Base-by-base conservation (phyloP, 164 flowering plant species). In the Houttuynia cordata region DNA sequence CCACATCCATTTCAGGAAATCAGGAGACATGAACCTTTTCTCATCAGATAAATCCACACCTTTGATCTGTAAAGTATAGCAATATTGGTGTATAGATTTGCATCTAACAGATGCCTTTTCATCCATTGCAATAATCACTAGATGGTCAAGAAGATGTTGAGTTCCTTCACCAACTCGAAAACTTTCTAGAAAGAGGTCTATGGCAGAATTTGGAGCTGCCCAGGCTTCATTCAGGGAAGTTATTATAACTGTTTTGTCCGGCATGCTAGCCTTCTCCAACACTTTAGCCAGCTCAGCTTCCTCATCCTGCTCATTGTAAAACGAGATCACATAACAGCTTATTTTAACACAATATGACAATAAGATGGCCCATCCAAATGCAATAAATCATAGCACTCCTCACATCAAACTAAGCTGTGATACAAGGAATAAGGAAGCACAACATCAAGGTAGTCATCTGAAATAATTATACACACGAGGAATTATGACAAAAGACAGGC, bases 121-220 rank as follows among this genome's bases (percentile, higher is more conserved):
- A 51, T 75, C 81, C 47, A 68, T 10, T 6, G 76, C 60, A 22
- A 75, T 69, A 22, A 81, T 70, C 1, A 79, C 54, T 20, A 81
- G 39, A 55, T 81, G 79, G 49, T 71, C 68, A 62, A 81, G 66
- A 10, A 78, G 66, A 20, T 13, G 37, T 30, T 62, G 23, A 19
- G 84, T 81, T 0, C 69, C 69, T 39, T 64, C 24, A 0, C 81
- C 81, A 23, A 75, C 62, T 1, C 41, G 56, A 51, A 79, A 74
- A 54, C 85, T 77, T 70, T 73, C 71, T 0, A 78, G 75, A 65
- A 80, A 74, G 53, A 80, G 74, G 58, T 80, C 79, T 12, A 76
- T 66, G 8, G 76, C 15, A 4, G 80, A 76, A 57, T 50, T 64
- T 6, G 80, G 74, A 30, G 53, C 25, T n/a, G 83, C 70, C 79